phyloP scores from a whole-genome alignment of 116 monocot species.

The Thalassia testudinum region DNA sequence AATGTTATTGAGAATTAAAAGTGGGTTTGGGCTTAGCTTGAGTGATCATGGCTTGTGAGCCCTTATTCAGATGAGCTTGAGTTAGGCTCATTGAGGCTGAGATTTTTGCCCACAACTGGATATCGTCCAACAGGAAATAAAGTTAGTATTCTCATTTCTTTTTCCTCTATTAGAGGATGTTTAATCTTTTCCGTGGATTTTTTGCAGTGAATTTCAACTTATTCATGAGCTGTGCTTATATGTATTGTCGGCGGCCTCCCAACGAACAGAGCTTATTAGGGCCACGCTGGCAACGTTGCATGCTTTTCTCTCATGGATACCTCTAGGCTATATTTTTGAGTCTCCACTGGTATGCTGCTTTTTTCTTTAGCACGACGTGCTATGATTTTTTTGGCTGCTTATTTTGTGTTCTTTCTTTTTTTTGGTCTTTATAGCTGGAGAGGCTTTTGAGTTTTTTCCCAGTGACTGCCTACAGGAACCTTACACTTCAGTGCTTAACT shows the following conservation, averaged over 20 bases:
- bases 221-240: conserved; percentile 96
- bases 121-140: too few relatives aligned
- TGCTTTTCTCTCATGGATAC: conserved; percentile 99
- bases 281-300: conserved; percentile 89
- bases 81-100: too few relatives aligned
- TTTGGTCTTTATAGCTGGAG: conserved; percentile 51
- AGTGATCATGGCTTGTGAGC: too few relatives aligned
- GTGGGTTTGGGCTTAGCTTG: too few relatives aligned
- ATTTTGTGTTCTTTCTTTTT: not conserved
- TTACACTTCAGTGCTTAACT: conserved; percentile 94
- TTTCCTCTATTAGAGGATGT: too few relatives aligned
- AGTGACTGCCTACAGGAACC: conserved; percentile 75
- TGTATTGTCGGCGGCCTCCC: conserved; percentile 86
- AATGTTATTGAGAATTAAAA: too few relatives aligned
- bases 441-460: conserved; percentile 85
- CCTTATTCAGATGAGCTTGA: too few relatives aligned
- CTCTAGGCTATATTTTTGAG: conserved; percentile 92
- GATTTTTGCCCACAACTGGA: too few relatives aligned
- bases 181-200: too few relatives aligned
- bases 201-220: conserved; percentile 86
- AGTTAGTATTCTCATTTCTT: too few relatives aligned
- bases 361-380: conserved; percentile 1
- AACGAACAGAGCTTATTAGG: conserved; percentile 83
- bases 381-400: not conserved
- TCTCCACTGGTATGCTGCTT: conserved; percentile 88